phyloP scores from a whole-genome alignment of 2,329 filamentous ascomycete species.

The Penicillium sp. region DNA sequence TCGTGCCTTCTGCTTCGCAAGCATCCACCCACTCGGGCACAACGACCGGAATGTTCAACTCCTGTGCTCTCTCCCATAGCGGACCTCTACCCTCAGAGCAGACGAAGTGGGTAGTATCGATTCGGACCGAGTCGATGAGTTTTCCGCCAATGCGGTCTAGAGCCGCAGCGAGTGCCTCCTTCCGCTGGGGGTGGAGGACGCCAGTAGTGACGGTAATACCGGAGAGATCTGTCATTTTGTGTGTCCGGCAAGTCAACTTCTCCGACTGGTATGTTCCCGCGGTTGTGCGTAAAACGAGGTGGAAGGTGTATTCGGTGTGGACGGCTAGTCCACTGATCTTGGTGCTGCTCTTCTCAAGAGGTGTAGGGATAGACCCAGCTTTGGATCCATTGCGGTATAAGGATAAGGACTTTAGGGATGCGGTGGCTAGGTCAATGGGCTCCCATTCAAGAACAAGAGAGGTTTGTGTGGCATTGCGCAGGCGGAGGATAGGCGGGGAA shows the following conservation, averaged over 20 bases:
- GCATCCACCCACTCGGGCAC: slow-evolving; percentile 96
- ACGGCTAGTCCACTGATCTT: slow-evolving; percentile 97
- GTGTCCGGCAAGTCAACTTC: slow-evolving; percentile 82
- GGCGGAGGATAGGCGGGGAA: slow-evolving; percentile 76
- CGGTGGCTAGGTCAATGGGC: slow-evolving; percentile 87
- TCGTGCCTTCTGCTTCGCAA: slow-evolving; percentile 90
- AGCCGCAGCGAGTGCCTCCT: slow-evolving; percentile 74
- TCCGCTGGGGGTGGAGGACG: slow-evolving; percentile 73
- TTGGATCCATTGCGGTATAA: slow-evolving; percentile 97
- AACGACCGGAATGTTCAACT: slow-evolving; percentile 97
- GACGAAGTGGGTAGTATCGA: slow-evolving; percentile 98
- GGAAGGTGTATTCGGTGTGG: slow-evolving; percentile 94
- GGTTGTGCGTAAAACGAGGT: slow-evolving; percentile 86
- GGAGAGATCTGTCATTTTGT: slow-evolving; percentile 97
- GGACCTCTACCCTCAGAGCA: slow-evolving; percentile 90
- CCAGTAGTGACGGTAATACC: slow-evolving; percentile 95
- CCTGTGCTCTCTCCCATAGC: slow-evolving; percentile 93
- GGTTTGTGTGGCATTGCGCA: slow-evolving; percentile 98
- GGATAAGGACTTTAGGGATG: slow-evolving; percentile 84
- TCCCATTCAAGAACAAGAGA: slow-evolving; percentile 98
- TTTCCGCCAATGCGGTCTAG: slow-evolving; percentile 91
- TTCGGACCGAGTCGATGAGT: slow-evolving; percentile 85
- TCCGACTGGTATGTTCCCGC: slow-evolving; percentile 87
- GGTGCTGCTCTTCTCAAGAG: slow-evolving; percentile 85
- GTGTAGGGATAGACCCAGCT: slow-evolving; percentile 90